Evolutionary conservation across 225 moss, liverwort and hornwort genomes (phyloP).

Genomic region (Physcomitrium patens): DNA sequence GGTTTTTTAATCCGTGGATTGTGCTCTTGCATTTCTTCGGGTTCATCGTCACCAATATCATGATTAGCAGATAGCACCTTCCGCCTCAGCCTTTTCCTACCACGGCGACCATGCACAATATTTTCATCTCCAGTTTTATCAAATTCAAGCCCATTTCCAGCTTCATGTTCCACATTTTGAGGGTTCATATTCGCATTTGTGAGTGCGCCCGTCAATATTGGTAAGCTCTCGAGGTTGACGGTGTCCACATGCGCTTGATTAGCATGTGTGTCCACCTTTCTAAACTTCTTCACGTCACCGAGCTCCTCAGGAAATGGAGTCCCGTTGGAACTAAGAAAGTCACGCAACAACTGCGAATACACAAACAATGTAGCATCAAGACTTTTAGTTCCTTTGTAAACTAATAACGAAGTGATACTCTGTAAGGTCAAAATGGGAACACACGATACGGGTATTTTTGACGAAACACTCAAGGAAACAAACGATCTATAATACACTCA

Average conservation of each 20-base stretch:
- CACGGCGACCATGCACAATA: slow-evolving; percentile 24
- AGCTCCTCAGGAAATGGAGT: slow-evolving; percentile 32
- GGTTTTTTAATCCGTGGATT: slow-evolving; percentile 30
- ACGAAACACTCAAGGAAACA: not conserved
- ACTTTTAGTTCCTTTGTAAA: slow-evolving; percentile 23
- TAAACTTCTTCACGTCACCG: slow-evolving; percentile 25
- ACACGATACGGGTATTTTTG: slow-evolving; percentile 4
- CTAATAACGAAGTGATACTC: not conserved
- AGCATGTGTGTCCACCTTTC: slow-evolving; percentile 25
- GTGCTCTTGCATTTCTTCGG: slow-evolving; percentile 28
- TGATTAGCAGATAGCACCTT: slow-evolving; percentile 23
- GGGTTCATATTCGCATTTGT: not conserved
- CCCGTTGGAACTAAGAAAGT: slow-evolving; percentile 43
- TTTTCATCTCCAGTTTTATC: slow-evolving; percentile 23
- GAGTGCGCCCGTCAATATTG: not conserved
- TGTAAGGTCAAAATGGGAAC: not conserved
- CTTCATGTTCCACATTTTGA: slow-evolving; percentile 25
- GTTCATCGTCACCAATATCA: slow-evolving; percentile 23
- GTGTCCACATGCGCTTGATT: slow-evolving; percentile 4
- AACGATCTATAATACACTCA: not conserved
- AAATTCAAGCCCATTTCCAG: not conserved
- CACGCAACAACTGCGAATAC: slow-evolving; percentile 45
- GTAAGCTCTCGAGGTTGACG: slow-evolving; percentile 19
- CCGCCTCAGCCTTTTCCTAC: slow-evolving; percentile 35
- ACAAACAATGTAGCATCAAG: slow-evolving; percentile 29